Evolutionary conservation across 768 basidiomycete genomes (phyloP), one percentile per base, ranked within the genome.

Genomic region (Tephrocybe rancida): DNA sequence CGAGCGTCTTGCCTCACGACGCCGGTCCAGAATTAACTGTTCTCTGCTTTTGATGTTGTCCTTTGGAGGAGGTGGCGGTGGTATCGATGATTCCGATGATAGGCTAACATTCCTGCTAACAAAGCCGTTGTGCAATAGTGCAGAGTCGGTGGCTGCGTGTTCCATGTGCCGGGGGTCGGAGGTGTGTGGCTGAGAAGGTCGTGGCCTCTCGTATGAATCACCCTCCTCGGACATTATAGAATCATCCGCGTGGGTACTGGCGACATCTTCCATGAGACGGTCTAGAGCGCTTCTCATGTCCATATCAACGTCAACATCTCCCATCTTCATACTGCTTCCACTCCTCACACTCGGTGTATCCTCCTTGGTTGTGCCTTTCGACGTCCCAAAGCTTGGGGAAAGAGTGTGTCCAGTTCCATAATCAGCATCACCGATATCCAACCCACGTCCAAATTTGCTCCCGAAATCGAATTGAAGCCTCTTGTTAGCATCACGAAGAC

Each of bases 221-320:
- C 64, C 72, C 27, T 75, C 76, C 29, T 74, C 74, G 22, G 73
- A 72, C 54, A 70, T 67, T 56, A 76, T 69, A 14, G 77, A 79
- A 42, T 77, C 75, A 24, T 77, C 74, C 14, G 70, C 70, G 45
- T 64, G 55, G 38, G 71, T 56, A 29, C 77, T 76, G 39, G 78
- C 81, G 18, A 87, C 86, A 50, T 87, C 84, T 56, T 87, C 85
- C 82, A 90, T 86, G 26, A 90, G 73, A 39, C 85, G 72, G 63
- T 90, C 87, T 26, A 90, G 74, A 5, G 87, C 88, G 55, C 84
- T 86, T 55, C 83, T 82, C 81, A 88, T 87, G 43, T 88, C 87
- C 73, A 82, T 80, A 57, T 82, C 79, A 24, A 86, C 83, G 59
- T 84, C 79, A 24, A 83, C 75, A 41, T 79, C 75, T 6, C 77